These are phyloP conservation scores for Beauveria rudraprayagi DNA, from an alignment of 2,329 filamentous ascomycete genomes.

Conservation along the genomic window DNA sequence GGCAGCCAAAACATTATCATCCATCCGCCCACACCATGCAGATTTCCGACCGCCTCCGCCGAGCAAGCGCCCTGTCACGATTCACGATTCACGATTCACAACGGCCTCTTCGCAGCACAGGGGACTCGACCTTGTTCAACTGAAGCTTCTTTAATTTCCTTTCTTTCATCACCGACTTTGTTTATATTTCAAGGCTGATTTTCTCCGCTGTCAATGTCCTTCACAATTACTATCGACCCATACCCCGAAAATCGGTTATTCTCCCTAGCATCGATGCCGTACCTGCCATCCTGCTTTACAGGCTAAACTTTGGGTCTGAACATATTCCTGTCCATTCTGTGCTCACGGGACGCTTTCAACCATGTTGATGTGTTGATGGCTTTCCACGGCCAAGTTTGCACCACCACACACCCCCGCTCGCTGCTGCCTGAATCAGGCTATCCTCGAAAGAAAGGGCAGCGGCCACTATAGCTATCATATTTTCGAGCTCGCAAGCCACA, in stretches of 20 bases:
- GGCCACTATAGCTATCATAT: neutral
- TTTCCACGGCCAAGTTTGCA: neutral
- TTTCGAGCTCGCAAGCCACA: neutral
- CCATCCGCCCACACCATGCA: too few species aligned
- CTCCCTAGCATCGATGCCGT: neutral
- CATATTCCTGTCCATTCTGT: neutral
- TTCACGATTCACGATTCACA: neutral
- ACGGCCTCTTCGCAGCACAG: neutral
- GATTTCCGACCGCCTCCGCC: neutral
- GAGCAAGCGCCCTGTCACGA: neutral
- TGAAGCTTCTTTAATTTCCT: neutral
- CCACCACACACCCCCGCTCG: neutral
- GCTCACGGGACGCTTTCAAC: neutral
- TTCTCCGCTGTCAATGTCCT: neutral
- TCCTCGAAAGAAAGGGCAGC: neutral
- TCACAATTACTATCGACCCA: neutral
- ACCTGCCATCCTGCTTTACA: neutral
- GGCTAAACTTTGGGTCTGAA: neutral
- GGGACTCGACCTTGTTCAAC: neutral
- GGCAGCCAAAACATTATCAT: neutral
- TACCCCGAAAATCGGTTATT: neutral
- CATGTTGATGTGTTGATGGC: neutral
- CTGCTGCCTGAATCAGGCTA: neutral
- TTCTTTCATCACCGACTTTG: neutral
- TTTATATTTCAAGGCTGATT: neutral